Base-by-base conservation (phyloP, 345 rosid genomes). In the Salix koriyanagi region DNA sequence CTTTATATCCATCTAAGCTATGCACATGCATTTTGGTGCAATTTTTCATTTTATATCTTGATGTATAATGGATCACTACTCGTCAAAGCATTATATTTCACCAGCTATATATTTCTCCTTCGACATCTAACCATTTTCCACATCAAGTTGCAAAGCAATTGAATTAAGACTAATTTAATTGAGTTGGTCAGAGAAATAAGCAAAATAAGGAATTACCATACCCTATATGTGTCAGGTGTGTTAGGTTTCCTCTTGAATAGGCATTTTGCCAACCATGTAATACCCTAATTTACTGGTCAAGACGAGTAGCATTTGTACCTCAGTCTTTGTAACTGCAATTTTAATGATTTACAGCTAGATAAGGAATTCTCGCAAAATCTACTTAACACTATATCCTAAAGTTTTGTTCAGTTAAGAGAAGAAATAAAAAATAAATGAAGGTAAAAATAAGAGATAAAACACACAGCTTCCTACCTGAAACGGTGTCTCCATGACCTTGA, bases 401-500 rank as follows among this genome's bases (percentile, higher is more conserved):
- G 34, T 64, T 50, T 66, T 19, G 32, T 70, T 34, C 32, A 61
- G 23, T 30, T 69, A 9, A 54, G 23, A 14, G 34, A 62, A 60
- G 12, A 70, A 52, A 65, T 25, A 41, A 74, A 28, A 36, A 36
- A 32, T 32, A 16, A 28, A 67, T 11, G 13, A 18, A 70, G 41
- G 26, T 67, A n/a, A 37, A 65, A 74, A 46, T 2, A 7, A 68
- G 71, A 65, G 37, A 75, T 25, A 44, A 71, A 66, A 73, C 56
- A 42, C 77, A 67, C 64, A 76, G 76, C 58, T 54, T 83, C 88
- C 70, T 56, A 93, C 99, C 87, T 87, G 99, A 83, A 96, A 96
- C 70, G 98, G 91, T 19, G 92, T 88, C 83, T 93, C 99, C 75
- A 88, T 84, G 77, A 88, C 85, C 81, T 87, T 91, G 79, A 90